Base-by-base conservation (phyloP, 305 asterid species). In the Rubia tinctorum region DNA sequence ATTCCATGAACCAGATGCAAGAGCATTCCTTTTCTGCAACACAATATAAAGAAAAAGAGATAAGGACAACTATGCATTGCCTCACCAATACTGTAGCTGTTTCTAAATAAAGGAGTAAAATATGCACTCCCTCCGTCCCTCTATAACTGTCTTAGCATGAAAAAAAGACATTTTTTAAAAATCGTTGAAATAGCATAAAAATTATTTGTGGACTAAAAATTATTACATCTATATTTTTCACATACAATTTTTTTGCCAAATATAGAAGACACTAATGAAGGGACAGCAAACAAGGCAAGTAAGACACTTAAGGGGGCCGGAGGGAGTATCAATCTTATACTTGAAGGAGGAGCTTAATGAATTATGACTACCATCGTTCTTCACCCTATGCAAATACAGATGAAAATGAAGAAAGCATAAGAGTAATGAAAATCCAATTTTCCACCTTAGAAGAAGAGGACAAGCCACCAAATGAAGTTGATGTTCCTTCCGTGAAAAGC, bases 1-100 rank as follows among this genome's bases (percentile, higher is more conserved):
- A 84, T 92, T 86, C 96, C 96, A 95, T 37, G 96, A 83, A 68
- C 96, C 96, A 78, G 96, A 85, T 70, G 93, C 84, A 82, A 84
- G 86, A 77, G 86, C 86, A 80, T 71, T 85, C 78, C 82, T 85
- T 81, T 83, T 86, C 98, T 94, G 85, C 77, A 34, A 73, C 4
- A 51, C 20, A 60, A 43, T 20, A 42, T 7, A 55, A 42, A 9
- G 0, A 39, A 66, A 5, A 18, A 30, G 13, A 18, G 44, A 17
- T 43, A 40, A n/a, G 10, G 17, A 22, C 15, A 2, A 45, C 59
- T 53, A 14, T 49, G 56, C 56, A 49, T 6, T 49, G 56, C 12
- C 39, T 34, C 39, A 34, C 39, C 39, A 34, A 34, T 34, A 34
- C 3, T 34, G 39, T 49, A 49, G 6, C 56, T 5, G 20, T 56